A percentile compares a stretch with the other conserved stretches of the same genome.
phyloP scores from a whole-genome alignment of 306 rosid species.

The Parietaria judaica region DNA sequence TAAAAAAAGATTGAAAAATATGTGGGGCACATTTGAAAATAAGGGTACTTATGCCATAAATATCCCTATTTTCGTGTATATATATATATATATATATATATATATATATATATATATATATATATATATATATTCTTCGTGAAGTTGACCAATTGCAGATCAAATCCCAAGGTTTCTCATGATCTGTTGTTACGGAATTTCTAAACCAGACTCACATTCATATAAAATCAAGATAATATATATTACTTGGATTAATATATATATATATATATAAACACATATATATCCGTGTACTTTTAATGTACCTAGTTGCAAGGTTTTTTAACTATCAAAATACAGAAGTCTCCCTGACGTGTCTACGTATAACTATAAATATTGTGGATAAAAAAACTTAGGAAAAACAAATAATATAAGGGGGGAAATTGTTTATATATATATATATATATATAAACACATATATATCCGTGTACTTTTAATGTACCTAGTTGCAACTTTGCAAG shows the following conservation, averaged over 20 bases:
- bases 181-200: conserved; percentile 36
- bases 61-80: neutral
- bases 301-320: conserved; percentile 2
- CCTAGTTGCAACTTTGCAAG: conserved; percentile 5
- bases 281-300: conserved; percentile 10
- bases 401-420: neutral
- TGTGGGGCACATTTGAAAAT: too few species aligned
- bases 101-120: neutral
- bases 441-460: too few species aligned
- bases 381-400: neutral
- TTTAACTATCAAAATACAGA: neutral
- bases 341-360: neutral
- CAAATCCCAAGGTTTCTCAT: conserved; percentile 54
- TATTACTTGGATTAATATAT: conserved; percentile 14
- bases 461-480: conserved; percentile 11
- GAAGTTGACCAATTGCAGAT: conserved; percentile 51
- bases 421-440: too few species aligned
- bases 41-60: too few species aligned
- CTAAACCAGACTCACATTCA: conserved; percentile 39
- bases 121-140: conserved; percentile 10
- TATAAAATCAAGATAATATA: conserved; percentile 13
- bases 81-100: too few species aligned
- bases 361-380: neutral
- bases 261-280: too few species aligned
- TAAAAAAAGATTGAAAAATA: too few species aligned